Base-by-base conservation (phyloP, 495 filamentous ascomycete genomes). In the Pyrenula aspistea region DNA sequence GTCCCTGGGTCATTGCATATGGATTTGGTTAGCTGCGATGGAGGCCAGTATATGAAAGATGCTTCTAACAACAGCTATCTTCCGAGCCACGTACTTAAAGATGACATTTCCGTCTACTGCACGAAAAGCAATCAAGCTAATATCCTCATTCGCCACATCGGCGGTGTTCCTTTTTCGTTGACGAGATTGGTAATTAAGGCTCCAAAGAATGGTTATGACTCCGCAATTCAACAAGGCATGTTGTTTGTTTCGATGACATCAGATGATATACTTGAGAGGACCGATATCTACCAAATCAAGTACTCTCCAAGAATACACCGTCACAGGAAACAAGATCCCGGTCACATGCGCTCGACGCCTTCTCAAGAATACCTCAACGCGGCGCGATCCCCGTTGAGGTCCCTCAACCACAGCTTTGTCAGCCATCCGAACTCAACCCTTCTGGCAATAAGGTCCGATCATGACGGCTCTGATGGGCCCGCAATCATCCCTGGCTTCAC, bases 171-270 rank as follows among this genome's bases (percentile, higher is more conserved):
- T 1, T 97, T 97, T 62, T 84, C 75, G 48, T 67, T 97, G 56
- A 84, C 87, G 65, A 90, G 88, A 68, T 71, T 97, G 25, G 75
- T 95, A 48, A 94, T 97, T 70, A 91, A 90, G 67, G 88, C 88
- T 19, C 91, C 92, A 1, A 80, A 83, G 56, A 76, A 76, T 12
- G 86, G 88, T 22, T 96, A 87, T 65, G 89, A 89, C 53, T 83
- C 87, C 59, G 89, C 91, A 54, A 85, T 95, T 52, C 88, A 91
- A 72, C 89, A 94, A 75, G 92, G 92, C 22, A 87, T 95, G 84
- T 81, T 97, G 3, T 95, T 96, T 65, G 78, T 96, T 42, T 82
- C 88, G 2, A 95, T 96, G 91, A 78, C 80, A 19, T 76, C 80
- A 12, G 80, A 91, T 57, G 86, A 92, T 55, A 74, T 95, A 15